These are phyloP conservation scores for Blastobotrys raffinosifermentans DNA, from an alignment of 1,139 yeast species.

Conservation along the genomic window DNA sequence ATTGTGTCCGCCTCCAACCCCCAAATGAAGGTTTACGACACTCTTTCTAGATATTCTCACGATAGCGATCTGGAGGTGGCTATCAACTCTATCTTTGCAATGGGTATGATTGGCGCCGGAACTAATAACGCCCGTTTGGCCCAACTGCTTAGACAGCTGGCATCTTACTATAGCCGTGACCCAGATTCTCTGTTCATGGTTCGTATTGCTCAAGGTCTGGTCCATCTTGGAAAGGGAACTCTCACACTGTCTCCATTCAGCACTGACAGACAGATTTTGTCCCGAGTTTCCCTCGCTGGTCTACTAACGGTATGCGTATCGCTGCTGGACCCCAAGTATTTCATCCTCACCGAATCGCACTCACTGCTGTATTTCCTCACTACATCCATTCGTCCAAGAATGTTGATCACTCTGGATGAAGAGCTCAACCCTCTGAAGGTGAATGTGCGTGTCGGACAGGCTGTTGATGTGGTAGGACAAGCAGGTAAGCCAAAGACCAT, in stretches of 20 bases:
- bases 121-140: conserved; percentile 98
- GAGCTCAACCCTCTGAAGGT: conserved; percentile 85
- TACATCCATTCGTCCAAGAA: conserved; percentile 88
- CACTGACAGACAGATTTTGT: conserved; percentile 79
- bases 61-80: conserved; percentile 95
- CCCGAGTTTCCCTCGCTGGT: conserved; percentile 88
- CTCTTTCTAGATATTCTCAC: conserved; percentile 92
- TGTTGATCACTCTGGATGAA: conserved; percentile 89
- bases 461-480: conserved; percentile 97
- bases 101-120: conserved; percentile 99
- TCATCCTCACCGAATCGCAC: conserved; percentile 60
- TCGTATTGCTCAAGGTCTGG: conserved; percentile 88
- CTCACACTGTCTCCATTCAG: conserved; percentile 84
- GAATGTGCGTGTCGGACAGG: conserved; percentile 96
- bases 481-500: conserved; percentile 98
- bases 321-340: conserved; percentile 73
- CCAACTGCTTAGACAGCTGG: conserved; percentile 88
- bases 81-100: conserved; percentile 86
- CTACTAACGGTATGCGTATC: conserved; percentile 80
- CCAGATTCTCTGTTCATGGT: conserved; percentile 90
- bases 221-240: conserved; percentile 95
- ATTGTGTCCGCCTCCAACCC: conserved; percentile 90
- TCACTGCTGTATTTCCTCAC: conserved; percentile 81
- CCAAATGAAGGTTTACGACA: conserved; percentile 95
- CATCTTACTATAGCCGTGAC: conserved; percentile 86